phyloP scores from a whole-genome alignment of 441 rosid species.

The Mallotus japonicus region DNA sequence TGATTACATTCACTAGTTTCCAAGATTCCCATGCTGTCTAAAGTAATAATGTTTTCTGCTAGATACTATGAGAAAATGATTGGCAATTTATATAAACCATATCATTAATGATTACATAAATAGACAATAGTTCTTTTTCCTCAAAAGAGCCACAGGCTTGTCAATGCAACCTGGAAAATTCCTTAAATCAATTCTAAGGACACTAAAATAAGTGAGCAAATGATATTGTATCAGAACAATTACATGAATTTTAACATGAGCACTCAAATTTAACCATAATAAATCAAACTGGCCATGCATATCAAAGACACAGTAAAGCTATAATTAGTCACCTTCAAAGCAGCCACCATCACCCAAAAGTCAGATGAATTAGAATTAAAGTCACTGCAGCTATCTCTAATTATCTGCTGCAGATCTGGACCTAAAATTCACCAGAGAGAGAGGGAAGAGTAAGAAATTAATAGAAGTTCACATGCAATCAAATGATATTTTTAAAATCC shows the following conservation, averaged over 20 bases:
- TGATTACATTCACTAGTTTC: background rate
- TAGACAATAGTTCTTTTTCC: background rate
- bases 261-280: slow-evolving; percentile 2
- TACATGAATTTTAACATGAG: background rate
- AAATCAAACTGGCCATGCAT: background rate
- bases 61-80: background rate
- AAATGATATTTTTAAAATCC: background rate
- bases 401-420: slow-evolving; percentile 56
- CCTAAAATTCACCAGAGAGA: slow-evolving; percentile 38
- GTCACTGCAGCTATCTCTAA: slow-evolving; percentile 62
- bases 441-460: background rate
- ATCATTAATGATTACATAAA: too few relatives aligned
- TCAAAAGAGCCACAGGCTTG: background rate
- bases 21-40: background rate
- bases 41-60: background rate
- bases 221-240: background rate
- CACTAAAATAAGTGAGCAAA: slow-evolving; percentile 3
- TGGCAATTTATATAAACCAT: background rate
- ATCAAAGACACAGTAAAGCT: slow-evolving; percentile 18
- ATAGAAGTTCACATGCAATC: slow-evolving; percentile 3
- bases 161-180: background rate
- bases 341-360: slow-evolving; percentile 97
- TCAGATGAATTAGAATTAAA: slow-evolving; percentile 67
- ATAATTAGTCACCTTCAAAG: slow-evolving; percentile 69
- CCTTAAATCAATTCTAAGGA: slow-evolving; percentile 8